phyloP scores from a whole-genome alignment of 164 flowering plant genomes.

The Stephania yunnanensis region DNA sequence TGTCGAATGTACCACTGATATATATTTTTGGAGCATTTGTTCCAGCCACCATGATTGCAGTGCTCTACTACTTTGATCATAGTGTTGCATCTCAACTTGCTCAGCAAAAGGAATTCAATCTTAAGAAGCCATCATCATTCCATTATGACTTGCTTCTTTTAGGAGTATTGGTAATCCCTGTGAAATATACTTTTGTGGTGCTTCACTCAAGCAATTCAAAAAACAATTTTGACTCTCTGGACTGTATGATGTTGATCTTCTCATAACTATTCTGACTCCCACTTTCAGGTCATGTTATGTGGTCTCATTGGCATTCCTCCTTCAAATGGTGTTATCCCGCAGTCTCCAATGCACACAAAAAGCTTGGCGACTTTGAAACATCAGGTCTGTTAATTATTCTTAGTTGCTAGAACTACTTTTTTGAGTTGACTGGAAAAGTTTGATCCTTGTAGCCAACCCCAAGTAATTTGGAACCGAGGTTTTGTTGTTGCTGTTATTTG shows the following conservation, averaged over 20 bases:
- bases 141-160: slow-evolving; percentile 91
- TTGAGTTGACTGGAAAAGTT: too few relatives aligned
- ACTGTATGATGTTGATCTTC: background rate
- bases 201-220: too few relatives aligned
- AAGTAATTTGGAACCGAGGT: too few relatives aligned
- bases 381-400: slow-evolving; percentile 41
- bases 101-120: slow-evolving; percentile 92
- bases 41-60: slow-evolving; percentile 99
- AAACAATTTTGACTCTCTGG: background rate
- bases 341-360: slow-evolving; percentile 98
- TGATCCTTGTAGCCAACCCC: too few relatives aligned
- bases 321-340: slow-evolving; percentile 95
- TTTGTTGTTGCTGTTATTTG: too few relatives aligned
- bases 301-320: slow-evolving; percentile 97
- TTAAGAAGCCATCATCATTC: slow-evolving; percentile 87
- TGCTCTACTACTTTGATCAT: slow-evolving; percentile 97
- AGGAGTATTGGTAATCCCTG: slow-evolving; percentile 69
- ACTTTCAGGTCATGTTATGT: slow-evolving; percentile 56
- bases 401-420: too few relatives aligned
- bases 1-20: slow-evolving; percentile 80
- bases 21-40: slow-evolving; percentile 88
- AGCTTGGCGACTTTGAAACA: slow-evolving; percentile 93
- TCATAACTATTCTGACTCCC: background rate
- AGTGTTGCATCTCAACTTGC: slow-evolving; percentile 98
- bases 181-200: background rate